These are phyloP conservation scores for Puccinia hordei DNA, from an alignment of 1,284 basidiomycete genomes.

Conservation along the genomic window DNA sequence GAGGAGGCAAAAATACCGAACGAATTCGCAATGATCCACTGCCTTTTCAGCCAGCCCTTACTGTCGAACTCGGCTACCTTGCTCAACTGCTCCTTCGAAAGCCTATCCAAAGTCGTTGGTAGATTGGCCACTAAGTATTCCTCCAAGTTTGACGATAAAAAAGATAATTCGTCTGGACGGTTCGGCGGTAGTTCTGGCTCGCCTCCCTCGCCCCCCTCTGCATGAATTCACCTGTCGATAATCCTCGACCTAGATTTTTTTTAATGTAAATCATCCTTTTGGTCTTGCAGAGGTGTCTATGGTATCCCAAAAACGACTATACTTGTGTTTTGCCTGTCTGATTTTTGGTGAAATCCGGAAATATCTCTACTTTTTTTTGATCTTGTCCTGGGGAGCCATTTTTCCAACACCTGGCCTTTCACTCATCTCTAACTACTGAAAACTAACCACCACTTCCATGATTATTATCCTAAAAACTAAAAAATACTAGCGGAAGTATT, in stretches of 20 bases:
- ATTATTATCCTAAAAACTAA: no score
- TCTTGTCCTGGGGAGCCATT: no score
- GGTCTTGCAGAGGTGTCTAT: no score
- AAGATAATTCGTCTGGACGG: not conserved
- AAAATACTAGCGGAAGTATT: no score
- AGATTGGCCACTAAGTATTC: slow-evolving; percentile 23
- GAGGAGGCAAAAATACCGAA: slow-evolving; percentile 1
- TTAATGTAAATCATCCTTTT: not conserved
- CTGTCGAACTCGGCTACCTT: slow-evolving; percentile 2
- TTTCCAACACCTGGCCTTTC: no score
- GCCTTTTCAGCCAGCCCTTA: not conserved
- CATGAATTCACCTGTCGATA: not conserved
- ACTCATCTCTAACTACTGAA: no score
- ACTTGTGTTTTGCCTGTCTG: no score
- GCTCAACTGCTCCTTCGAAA: slow-evolving; percentile 11
- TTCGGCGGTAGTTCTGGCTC: not conserved
- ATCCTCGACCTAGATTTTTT: not conserved
- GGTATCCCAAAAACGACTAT: no score
- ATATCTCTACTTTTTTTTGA: no score
- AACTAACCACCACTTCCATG: no score
- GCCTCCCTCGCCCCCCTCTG: not conserved
- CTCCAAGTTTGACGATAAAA: slow-evolving; percentile 5
- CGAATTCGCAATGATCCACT: slow-evolving; percentile 20
- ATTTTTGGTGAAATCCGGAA: no score
- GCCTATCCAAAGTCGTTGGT: slow-evolving; percentile 2